These are phyloP conservation scores for Cenchrus fungigraminus DNA, from an alignment of 176 grass and related monocot species.

Conservation along the genomic window DNA sequence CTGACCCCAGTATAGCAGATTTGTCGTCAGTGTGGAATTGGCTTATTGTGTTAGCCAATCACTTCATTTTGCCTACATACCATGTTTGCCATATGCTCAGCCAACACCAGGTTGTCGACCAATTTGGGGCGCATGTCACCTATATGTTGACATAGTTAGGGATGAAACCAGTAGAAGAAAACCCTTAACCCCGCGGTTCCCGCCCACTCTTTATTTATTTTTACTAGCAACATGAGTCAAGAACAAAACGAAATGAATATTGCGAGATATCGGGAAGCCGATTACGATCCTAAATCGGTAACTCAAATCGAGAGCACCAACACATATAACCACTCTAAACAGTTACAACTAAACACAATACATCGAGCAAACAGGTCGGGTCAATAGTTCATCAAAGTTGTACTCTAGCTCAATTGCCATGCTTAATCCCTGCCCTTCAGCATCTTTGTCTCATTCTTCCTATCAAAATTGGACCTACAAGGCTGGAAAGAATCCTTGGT, in stretches of 20 bases:
- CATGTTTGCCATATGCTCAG: not conserved
- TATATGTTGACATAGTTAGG: not conserved
- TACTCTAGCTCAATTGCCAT: not conserved
- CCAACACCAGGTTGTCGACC: not conserved
- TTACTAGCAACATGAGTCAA: too few relatives aligned
- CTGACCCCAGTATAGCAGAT: not conserved
- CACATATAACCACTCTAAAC: too few relatives aligned
- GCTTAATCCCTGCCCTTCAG: not conserved
- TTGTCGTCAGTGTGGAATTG: not conserved
- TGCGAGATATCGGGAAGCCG: too few relatives aligned
- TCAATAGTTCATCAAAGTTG: not conserved
- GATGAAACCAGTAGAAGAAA: too few relatives aligned
- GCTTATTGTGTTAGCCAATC: not conserved
- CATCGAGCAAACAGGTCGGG: too few relatives aligned
- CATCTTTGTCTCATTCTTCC: too few relatives aligned
- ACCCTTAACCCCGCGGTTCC: too few relatives aligned
- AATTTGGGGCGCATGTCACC: not conserved
- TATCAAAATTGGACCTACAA: not conserved
- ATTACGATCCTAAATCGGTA: too few relatives aligned
- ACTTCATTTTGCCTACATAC: not conserved
- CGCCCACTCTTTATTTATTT: too few relatives aligned
- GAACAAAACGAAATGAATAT: too few relatives aligned
- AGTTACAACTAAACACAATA: too few relatives aligned
- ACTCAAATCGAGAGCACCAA: too few relatives aligned
- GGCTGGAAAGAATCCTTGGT: not conserved